Conservation (phyloP, 2,329 filamentous ascomycete species). For the Cryphonectria nitschkei region DNA sequence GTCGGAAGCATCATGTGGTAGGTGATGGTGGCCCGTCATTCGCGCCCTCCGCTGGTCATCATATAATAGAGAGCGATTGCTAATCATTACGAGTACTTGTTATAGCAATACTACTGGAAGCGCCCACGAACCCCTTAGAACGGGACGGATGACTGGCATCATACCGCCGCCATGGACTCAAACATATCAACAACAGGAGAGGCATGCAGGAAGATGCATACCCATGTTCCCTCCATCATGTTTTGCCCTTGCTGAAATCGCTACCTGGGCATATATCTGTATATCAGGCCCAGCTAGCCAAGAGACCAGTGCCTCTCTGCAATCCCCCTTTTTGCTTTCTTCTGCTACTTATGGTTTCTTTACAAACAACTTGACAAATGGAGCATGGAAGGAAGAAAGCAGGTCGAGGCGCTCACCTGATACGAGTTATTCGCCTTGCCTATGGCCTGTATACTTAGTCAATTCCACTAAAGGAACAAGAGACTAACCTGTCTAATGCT, state of each 20-base stretch:
- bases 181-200: background rate
- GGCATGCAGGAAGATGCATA: background rate
- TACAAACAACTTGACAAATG: background rate
- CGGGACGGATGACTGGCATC: background rate
- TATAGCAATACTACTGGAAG: slow-evolving; percentile 73
- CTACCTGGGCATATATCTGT: background rate
- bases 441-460: slow-evolving; percentile 2
- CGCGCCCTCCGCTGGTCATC: background rate
- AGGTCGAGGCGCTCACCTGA: background rate
- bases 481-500: too few relatives aligned
- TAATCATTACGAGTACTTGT: slow-evolving; percentile 28
- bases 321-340: background rate
- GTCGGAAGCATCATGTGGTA: slow-evolving; percentile 98
- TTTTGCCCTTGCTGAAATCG: slow-evolving; percentile 3
- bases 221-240: background rate
- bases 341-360: background rate
- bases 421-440: background rate
- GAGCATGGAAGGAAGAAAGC: background rate
- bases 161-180: slow-evolving; percentile 29
- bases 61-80: background rate
- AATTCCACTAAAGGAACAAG: background rate
- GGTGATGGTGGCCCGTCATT: slow-evolving; percentile 35
- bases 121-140: slow-evolving; percentile 59
- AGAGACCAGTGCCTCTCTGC: background rate
- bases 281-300: background rate